Evolutionary conservation across 345 rosid genomes (phyloP), one percentile per base, ranked within the genome.

Genomic region (Hirschfeldia incana): DNA sequence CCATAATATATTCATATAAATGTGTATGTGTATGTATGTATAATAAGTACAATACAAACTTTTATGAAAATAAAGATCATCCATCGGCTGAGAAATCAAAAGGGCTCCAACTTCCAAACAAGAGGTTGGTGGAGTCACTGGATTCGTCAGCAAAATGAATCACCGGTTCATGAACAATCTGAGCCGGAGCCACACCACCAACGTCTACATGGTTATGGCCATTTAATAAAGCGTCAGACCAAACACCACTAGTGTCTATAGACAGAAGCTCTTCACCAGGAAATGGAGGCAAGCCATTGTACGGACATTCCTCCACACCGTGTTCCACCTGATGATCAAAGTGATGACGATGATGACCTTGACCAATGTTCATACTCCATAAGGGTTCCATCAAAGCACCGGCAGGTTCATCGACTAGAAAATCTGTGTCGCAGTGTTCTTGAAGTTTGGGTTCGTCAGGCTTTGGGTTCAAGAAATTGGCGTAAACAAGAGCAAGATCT

Each of bases 31-130:
- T 75, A 80, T 75, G 16, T 60, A 60, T 60, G 65, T 5, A 74
- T 70, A 59, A 65, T 80, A 75, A 59, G 51, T 75, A 69, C 70
- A 74, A 74, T 70, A 69, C 61, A 69, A 57, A 44, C 8, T 64
- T 16, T 17, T 30, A 75, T 57, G 51, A 11, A 69, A 37, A 76
- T 32, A 46, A 75, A 12, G 55, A 63, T 75, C 21, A 80, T 65
- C 77, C 73, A 65, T 80, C 46, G 69, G 65, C 49, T 26, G 83
- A 70, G 70, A 80, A 76, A 15, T 80, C 70, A 76, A 80, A 80
- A 80, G 80, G 83, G 5, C 83, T 80, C 83, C 83, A 80, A 72
- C 76, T 80, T 44, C 83, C 83, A 16, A 80, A 80, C 73, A 80
- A 80, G 62, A 76, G 73, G 65, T 76, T 80, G 69, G 83, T 80